These are phyloP conservation scores for Bipolaris bicolor DNA, from an alignment of 2,329 filamentous ascomycete genomes.

Conservation along the genomic window DNA sequence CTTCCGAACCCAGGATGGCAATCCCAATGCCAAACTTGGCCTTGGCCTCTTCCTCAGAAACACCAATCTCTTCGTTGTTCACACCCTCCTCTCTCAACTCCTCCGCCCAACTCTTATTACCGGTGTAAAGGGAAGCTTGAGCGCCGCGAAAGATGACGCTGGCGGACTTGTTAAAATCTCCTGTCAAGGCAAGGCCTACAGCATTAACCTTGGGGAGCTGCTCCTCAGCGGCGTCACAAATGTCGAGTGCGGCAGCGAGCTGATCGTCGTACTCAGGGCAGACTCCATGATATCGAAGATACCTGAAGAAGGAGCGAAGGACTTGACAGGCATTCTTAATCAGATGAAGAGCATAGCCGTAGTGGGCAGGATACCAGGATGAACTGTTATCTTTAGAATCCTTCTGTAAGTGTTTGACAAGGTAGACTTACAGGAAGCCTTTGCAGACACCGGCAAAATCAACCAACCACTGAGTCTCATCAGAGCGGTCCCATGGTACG, in stretches of 20 bases:
- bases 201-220: conserved; percentile 69
- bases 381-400: conserved; percentile 55
- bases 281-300: conserved; percentile 81
- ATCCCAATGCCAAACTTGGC: conserved; percentile 60
- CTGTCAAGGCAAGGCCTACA: conserved; percentile 66
- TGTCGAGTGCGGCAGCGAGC: conserved; percentile 66
- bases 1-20: conserved; percentile 53
- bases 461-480: conserved; percentile 70
- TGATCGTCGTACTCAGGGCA: conserved; percentile 79
- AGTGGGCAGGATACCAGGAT: conserved; percentile 60
- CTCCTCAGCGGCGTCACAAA: conserved; percentile 70
- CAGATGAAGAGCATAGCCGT: conserved; percentile 57
- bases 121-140: conserved; percentile 52
- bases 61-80: conserved; percentile 37
- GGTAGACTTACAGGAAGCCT: conserved; percentile 72
- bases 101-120: conserved; percentile 52
- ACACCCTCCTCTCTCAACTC: conserved; percentile 27
- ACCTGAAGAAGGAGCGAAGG: conserved; percentile 86
- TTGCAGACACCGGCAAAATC: conserved; percentile 81
- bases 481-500: conserved; percentile 57
- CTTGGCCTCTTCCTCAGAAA: conserved; percentile 55
- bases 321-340: conserved; percentile 69
- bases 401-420: neutral
- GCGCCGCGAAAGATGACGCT: conserved; percentile 69
- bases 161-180: conserved; percentile 79